A percentile compares a stretch with the other conserved stretches of the same genome.
Conservation (phyloP, 2,329 filamentous ascomycete genomes). For the Hypomyces perniciosus region DNA sequence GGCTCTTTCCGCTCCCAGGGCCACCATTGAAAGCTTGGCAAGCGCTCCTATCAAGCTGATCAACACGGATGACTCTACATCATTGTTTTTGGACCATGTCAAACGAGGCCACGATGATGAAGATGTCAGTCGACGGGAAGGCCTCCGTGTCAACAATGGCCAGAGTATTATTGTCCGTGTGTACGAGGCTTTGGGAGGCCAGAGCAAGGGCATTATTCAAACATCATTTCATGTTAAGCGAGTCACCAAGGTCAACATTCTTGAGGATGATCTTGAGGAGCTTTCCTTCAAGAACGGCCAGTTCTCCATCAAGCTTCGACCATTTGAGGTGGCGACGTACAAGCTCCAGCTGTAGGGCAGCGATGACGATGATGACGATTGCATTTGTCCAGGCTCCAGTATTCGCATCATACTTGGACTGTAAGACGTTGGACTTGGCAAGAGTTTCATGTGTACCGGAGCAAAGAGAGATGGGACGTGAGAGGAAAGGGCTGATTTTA, state of each 20-base stretch:
- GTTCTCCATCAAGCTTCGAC: constrained; percentile 60
- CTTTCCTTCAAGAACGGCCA: constrained; percentile 43
- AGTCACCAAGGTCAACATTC: constrained; percentile 75
- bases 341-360: constrained; percentile 49
- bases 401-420: constrained; percentile 16
- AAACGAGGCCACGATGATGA: constrained; percentile 91
- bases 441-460: neutral
- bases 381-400: constrained; percentile 19
- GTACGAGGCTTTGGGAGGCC: constrained; percentile 85
- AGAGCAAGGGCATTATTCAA: constrained; percentile 62
- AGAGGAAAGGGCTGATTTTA: neutral
- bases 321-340: constrained; percentile 83
- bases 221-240: constrained; percentile 66
- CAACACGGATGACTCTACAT: constrained; percentile 46
- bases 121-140: constrained; percentile 58
- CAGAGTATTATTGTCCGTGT: constrained; percentile 76
- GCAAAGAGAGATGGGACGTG: neutral
- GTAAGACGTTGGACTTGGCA: neutral
- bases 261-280: constrained; percentile 80
- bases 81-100: constrained; percentile 77
- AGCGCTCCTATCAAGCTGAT: constrained; percentile 57
- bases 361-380: constrained; percentile 20
- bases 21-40: constrained; percentile 22
- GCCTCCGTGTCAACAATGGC: constrained; percentile 60
- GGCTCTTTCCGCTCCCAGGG: constrained; percentile 25